These are phyloP conservation scores for Chlorella sp. DNA, from an alignment of 139 green algal genomes.

Conservation along the genomic window DNA sequence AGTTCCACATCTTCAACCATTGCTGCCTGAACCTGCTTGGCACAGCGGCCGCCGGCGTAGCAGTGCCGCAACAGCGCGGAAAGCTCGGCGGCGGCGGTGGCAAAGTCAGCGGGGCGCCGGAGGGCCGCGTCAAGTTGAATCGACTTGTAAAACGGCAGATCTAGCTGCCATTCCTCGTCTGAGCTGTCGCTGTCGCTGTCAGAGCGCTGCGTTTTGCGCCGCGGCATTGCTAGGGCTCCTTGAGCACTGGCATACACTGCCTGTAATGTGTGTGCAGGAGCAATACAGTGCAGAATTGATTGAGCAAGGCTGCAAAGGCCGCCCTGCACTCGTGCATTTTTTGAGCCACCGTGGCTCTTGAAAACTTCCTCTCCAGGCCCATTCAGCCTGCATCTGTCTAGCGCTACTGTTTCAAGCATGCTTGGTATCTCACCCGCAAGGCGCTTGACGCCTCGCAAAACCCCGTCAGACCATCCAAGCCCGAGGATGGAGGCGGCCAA, in stretches of 20 bases:
- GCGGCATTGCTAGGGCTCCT: background rate
- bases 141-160: background rate
- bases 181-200: slow-evolving; percentile 11
- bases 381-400: background rate
- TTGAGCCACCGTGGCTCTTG: too few species aligned
- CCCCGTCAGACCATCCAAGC: background rate
- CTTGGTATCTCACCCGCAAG: background rate
- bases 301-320: too few species aligned
- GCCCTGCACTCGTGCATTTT: background rate
- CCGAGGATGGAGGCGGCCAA: background rate
- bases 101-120: background rate
- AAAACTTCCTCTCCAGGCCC: background rate
- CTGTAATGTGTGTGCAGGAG: too few species aligned
- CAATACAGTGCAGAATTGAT: too few species aligned
- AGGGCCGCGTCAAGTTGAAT: background rate
- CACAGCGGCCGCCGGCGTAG: background rate
- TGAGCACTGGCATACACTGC: too few species aligned
- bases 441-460: background rate
- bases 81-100: background rate
- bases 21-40: slow-evolving; percentile 1
- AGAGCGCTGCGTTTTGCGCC: background rate
- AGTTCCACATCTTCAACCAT: background rate
- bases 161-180: background rate
- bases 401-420: background rate
- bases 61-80: background rate